A percentile compares a stretch with the other conserved stretches of the same genome.
phyloP scores from a whole-genome alignment of 2,329 filamentous ascomycete genomes.

The Ophiosphaerella korrae region DNA sequence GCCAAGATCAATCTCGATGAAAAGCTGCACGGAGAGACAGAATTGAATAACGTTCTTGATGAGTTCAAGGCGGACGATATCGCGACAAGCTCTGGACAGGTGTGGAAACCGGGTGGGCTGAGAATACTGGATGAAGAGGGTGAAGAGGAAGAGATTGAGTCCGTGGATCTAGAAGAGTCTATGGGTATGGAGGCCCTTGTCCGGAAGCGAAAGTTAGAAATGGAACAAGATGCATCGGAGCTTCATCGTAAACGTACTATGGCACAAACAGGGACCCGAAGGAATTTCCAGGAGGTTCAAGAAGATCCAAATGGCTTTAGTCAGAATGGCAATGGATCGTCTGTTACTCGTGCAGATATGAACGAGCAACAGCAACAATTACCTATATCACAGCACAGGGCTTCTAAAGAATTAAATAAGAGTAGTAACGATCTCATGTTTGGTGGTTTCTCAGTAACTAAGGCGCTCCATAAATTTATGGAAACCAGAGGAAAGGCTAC shows the following conservation, averaged over 20 bases:
- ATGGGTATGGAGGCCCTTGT: conserved; percentile 46
- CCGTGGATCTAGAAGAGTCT: conserved; percentile 19
- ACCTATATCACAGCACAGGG: background rate
- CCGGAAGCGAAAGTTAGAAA: conserved; percentile 43
- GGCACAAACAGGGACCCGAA: background rate
- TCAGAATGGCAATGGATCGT: background rate
- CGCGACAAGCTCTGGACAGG: conserved; percentile 48
- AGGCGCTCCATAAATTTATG: conserved; percentile 58
- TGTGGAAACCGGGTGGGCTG: conserved; percentile 58
- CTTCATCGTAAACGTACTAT: background rate
- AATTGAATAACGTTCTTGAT: conserved; percentile 43
- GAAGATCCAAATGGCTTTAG: background rate
- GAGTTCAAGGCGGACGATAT: conserved; percentile 39
- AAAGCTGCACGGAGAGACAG: conserved; percentile 48
- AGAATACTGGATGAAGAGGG: conserved; percentile 51
- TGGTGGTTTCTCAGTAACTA: conserved; percentile 49
- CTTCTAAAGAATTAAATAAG: background rate
- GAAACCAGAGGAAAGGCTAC: conserved; percentile 48
- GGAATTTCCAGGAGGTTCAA: background rate
- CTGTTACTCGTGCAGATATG: background rate
- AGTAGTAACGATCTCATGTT: conserved; percentile 35
- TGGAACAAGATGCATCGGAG: conserved; percentile 19
- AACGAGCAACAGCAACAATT: background rate
- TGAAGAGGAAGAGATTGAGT: conserved; percentile 44
- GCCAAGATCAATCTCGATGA: conserved; percentile 47